Base-by-base conservation (phyloP, 768 basidiomycete genomes). In the Fistulinella prunicolor region DNA sequence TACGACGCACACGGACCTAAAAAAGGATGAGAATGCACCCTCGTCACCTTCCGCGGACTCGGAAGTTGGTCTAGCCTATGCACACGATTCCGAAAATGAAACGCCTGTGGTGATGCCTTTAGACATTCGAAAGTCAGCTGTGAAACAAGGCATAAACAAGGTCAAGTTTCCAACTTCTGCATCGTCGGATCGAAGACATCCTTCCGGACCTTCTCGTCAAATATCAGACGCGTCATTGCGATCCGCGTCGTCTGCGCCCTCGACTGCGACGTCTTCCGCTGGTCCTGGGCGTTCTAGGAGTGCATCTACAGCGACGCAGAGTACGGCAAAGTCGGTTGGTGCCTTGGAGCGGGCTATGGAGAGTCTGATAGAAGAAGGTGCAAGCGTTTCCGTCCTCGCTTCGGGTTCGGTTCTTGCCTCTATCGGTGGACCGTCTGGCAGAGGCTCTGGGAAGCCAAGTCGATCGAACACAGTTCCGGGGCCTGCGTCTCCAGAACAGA, bases 381-480 rank as follows among this genome's bases (percentile, higher is more conserved):
- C 60, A 30, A 70, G 66, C 1, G 55, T 69, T 41, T 67, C 66
- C 5, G 51, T 69, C 30, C 68, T 67, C 13, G 68, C 67, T 17
- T 67, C 66, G 3, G 66, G 66, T 17, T 67, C 66, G 1, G 67
- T 67, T 12, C 49, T 66, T 20, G 64, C 67, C 20, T 60, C 66
- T 9, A 60, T 67, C 19, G 54, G 60, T 39, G 57, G 59, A 3
- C 39, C 54, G 17, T 21, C 58, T 23, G 43, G 46, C 17, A 55
- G 64, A 50, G 32, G 42, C 19, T 12, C 54, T 55, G 63, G 66
- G 30, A 66, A 68, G 19, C 68, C 68, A 19, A 67, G 64, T 44
- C 62, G 79, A 47, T 80, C 77, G 55, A 81, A 78, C 58, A 84
- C 76, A 28, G 78, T 79, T 30, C 76, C 74, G 39, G 74, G 68